These are phyloP conservation scores for Lyophyllum semitale DNA, from an alignment of 768 basidiomycete species.

Conservation along the genomic window DNA sequence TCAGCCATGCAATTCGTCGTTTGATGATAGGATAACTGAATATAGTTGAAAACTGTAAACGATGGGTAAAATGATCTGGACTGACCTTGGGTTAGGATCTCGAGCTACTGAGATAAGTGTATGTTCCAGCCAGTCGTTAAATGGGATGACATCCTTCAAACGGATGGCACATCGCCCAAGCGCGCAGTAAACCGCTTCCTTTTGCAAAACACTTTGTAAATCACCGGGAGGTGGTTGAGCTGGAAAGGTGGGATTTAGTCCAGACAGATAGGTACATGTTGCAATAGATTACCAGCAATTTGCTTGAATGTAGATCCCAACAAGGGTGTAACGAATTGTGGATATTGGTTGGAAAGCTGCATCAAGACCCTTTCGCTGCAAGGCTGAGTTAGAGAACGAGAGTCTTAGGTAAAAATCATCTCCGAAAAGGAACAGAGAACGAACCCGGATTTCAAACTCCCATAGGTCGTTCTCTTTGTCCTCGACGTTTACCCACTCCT, in stretches of 20 bases:
- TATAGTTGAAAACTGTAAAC: not conserved
- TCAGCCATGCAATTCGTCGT: slow-evolving; percentile 92
- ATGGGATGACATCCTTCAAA: slow-evolving; percentile 64
- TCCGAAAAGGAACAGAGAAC: slow-evolving; percentile 19
- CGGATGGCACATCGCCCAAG: slow-evolving; percentile 78
- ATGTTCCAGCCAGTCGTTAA: slow-evolving; percentile 68
- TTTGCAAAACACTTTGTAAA: slow-evolving; percentile 66
- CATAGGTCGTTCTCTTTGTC: slow-evolving; percentile 90
- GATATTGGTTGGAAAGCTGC: slow-evolving; percentile 72
- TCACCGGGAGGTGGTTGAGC: slow-evolving; percentile 48
- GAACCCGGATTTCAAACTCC: slow-evolving; percentile 89
- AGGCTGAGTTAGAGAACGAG: slow-evolving; percentile 49
- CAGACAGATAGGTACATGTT: not conserved
- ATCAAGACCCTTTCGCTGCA: slow-evolving; percentile 93
- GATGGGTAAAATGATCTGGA: not conserved
- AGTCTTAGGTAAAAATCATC: not conserved
- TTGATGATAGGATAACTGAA: slow-evolving; percentile 88
- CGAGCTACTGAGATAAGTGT: slow-evolving; percentile 62
- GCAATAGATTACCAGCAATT: slow-evolving; percentile 49
- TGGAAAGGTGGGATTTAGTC: slow-evolving; percentile 14
- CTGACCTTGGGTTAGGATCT: slow-evolving; percentile 60
- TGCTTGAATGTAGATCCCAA: slow-evolving; percentile 61
- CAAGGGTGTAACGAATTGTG: slow-evolving; percentile 66
- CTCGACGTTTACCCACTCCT: slow-evolving; percentile 92
- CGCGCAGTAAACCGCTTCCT: slow-evolving; percentile 88